Base-by-base conservation (phyloP, 768 basidiomycete genomes). In the Rhizopogon sp. region DNA sequence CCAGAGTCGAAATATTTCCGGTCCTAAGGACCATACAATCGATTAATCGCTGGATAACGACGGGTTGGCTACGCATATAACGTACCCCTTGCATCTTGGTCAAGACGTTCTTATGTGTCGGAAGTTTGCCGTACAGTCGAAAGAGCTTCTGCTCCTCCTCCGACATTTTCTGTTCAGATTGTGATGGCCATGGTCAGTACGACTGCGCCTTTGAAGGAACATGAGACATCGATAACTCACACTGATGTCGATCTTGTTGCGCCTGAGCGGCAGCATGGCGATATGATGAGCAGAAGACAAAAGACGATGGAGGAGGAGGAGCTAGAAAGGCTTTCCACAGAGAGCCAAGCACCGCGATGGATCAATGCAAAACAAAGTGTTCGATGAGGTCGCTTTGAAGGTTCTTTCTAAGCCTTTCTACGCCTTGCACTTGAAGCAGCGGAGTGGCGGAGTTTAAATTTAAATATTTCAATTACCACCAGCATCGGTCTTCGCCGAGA, bases 1-100 rank as follows among this genome's bases (percentile, higher is more conserved):
- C 97, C 97, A 54, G 96, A 98, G 74, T 98, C 97, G 71, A 99
- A 99, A 76, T 93, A 99, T 74, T 98, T 98, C 65, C 97, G 90
- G 67, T 99, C 96, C 95, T 98, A 62, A 39, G 51, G 22, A 53
- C 14, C 31, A 39, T 40, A 53, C 42, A 58, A 50, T 58, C 44
- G 53, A 28, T 39, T 51, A 55, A 52, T 58, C 39, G 54, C 35
- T 43, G 54, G n/a, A 29, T 37, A 35, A 40, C 37, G 51, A 37
- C 14, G 29, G 46, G 42, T 25, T 17, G 10, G 11, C 29, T 28
- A 20, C 43, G 3, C 41, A 16, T 33, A 41, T 2, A 33, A 66
- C 78, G 49, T 43, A 91, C 95, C 85, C 93, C 96, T 73, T 94
- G 92, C 88, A 97, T 93, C 78, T 93, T 94, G 67, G 80, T 88